These are phyloP conservation scores for Helminthosporium solani DNA, from an alignment of 2,329 filamentous ascomycete species.

Conservation along the genomic window DNA sequence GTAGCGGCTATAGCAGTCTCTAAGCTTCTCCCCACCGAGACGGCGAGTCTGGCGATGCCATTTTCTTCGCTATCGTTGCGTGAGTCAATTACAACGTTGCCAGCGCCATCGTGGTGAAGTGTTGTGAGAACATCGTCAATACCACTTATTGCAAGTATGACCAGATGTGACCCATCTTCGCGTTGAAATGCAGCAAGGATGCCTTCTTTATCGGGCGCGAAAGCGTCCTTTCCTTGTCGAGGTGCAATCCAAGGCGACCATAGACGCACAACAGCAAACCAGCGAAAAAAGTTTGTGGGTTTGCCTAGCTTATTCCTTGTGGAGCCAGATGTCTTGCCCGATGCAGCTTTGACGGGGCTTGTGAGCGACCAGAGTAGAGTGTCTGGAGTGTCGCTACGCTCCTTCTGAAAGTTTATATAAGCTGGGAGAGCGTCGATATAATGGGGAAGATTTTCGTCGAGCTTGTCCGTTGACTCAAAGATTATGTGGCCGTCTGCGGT, in stretches of 20 bases:
- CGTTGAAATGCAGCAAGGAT: constrained; percentile 77
- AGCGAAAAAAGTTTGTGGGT: constrained; percentile 66
- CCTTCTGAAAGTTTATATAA: constrained; percentile 55
- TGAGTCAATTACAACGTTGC: constrained; percentile 67
- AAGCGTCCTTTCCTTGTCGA: constrained; percentile 70
- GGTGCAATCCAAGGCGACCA: constrained; percentile 87
- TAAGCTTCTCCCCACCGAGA: constrained; percentile 70
- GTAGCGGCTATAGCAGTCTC: constrained; percentile 76
- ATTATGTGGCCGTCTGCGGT: constrained; percentile 64
- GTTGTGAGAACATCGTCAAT: constrained; percentile 68
- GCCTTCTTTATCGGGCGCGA: constrained; percentile 74
- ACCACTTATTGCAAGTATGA: constrained; percentile 76
- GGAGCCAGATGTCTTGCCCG: constrained; percentile 59
- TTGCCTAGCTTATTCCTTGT: constrained; percentile 61
- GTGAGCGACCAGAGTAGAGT: constrained; percentile 72
- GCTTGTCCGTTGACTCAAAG: constrained; percentile 45
- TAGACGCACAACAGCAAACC: constrained; percentile 78
- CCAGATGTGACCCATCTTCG: constrained; percentile 69
- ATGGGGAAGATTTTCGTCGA: constrained; percentile 50
- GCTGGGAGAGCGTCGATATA: constrained; percentile 61
- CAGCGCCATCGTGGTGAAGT: constrained; percentile 65
- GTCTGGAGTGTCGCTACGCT: constrained; percentile 65
- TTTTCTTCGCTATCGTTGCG: constrained; percentile 65
- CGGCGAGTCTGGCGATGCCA: constrained; percentile 63
- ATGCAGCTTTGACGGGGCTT: constrained; percentile 56